Evolutionary conservation across 2,329 filamentous ascomycete genomes (phyloP).

Genomic region (Capronia epimyces): DNA sequence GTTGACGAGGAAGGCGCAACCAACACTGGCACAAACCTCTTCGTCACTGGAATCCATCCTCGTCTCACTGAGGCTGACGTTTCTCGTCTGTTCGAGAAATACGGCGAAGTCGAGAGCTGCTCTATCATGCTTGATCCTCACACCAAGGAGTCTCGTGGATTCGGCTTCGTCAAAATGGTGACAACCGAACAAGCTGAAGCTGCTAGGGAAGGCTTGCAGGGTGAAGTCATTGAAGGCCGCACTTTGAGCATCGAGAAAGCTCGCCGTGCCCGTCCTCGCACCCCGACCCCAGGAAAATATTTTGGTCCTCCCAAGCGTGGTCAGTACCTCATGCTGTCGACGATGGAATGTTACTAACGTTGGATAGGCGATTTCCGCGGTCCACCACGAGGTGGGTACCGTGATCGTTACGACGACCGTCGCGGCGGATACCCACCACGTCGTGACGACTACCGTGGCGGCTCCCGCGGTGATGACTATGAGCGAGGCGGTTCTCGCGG

Average conservation of each 20-base stretch:
- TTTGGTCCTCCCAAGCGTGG: slow-evolving; percentile 97
- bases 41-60: slow-evolving; percentile 96
- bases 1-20: slow-evolving; percentile 63
- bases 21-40: slow-evolving; percentile 96
- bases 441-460: slow-evolving; percentile 44
- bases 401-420: slow-evolving; percentile 49
- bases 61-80: slow-evolving; percentile 85
- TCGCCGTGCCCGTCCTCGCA: slow-evolving; percentile 86
- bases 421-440: slow-evolving; percentile 43
- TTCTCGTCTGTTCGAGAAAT: slow-evolving; percentile 94
- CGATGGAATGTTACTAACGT: slow-evolving; percentile 18
- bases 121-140: slow-evolving; percentile 99
- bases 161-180: slow-evolving; percentile 99
- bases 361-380: slow-evolving; percentile 42
- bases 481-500: slow-evolving; percentile 41
- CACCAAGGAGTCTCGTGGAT: slow-evolving; percentile 96
- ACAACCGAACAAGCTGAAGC: slow-evolving; percentile 92
- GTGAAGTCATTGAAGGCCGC: slow-evolving; percentile 89
- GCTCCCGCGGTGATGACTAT: slow-evolving; percentile 40
- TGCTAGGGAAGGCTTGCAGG: slow-evolving; percentile 91
- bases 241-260: slow-evolving; percentile 99
- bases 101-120: slow-evolving; percentile 97
- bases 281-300: slow-evolving; percentile 97
- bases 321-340: slow-evolving; percentile 45
- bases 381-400: slow-evolving; percentile 34